Evolutionary conservation across 2,329 filamentous ascomycete species (phyloP).

Genomic region (Aspergillus sp.): DNA sequence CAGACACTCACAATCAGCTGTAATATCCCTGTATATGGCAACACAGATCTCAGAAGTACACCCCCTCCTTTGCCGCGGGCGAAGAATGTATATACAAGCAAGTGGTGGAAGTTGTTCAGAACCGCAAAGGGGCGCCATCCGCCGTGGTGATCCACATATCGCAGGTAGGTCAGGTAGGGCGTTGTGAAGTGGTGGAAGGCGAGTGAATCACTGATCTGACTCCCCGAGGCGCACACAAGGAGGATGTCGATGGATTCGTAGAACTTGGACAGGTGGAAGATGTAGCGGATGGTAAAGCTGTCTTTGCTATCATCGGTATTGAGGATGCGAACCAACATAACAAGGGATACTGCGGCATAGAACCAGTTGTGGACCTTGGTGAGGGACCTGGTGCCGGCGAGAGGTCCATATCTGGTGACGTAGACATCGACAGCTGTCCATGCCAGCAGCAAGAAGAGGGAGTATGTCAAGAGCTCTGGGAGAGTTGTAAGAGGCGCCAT

Average conservation of each 20-base stretch:
- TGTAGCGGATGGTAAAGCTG: background rate
- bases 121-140: background rate
- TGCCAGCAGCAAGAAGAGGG: background rate
- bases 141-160: background rate
- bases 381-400: background rate
- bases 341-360: background rate
- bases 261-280: constrained; percentile 4
- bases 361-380: background rate
- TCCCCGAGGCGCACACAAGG: background rate
- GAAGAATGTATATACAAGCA: background rate
- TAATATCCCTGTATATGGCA: background rate
- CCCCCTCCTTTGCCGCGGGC: background rate
- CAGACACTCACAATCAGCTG: background rate
- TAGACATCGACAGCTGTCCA: background rate
- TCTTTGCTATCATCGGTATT: background rate
- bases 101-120: background rate
- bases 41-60: background rate
- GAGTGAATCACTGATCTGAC: background rate
- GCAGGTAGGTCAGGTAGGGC: background rate
- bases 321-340: background rate
- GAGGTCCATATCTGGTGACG: background rate
- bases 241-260: constrained; percentile 4
- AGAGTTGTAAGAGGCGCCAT: background rate
- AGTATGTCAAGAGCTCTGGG: background rate
- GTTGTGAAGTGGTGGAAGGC: constrained; percentile 1